These are phyloP conservation scores for Scleroderma bovista DNA, from an alignment of 768 basidiomycete species.

Conservation along the genomic window DNA sequence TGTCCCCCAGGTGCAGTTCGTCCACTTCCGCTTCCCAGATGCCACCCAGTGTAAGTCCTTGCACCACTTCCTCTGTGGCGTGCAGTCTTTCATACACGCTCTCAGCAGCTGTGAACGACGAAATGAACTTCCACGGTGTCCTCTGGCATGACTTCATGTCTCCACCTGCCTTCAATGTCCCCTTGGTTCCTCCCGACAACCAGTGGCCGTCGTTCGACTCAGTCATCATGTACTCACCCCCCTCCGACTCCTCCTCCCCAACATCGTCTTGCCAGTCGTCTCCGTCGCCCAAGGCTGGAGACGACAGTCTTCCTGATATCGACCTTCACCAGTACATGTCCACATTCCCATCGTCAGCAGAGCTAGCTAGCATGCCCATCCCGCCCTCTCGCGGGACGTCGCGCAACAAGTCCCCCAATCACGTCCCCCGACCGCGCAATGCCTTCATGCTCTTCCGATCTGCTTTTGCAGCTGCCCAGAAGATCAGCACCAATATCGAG, in stretches of 20 bases:
- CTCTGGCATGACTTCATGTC: slow-evolving; percentile 10
- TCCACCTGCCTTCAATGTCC: slow-evolving; percentile 3
- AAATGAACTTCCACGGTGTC: background rate
- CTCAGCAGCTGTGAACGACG: background rate
- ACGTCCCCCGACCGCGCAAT: slow-evolving; percentile 35
- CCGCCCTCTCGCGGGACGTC: slow-evolving; percentile 23
- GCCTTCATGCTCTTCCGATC: slow-evolving; percentile 58
- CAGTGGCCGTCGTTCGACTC: slow-evolving; percentile 24
- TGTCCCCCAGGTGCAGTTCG: slow-evolving; percentile 1
- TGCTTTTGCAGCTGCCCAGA: slow-evolving; percentile 49
- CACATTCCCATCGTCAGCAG: slow-evolving; percentile 12
- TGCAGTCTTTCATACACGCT: background rate
- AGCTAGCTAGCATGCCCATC: slow-evolving; percentile 24
- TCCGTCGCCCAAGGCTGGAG: slow-evolving; percentile 7
- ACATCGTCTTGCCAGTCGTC: slow-evolving; percentile 7
- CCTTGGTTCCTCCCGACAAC: slow-evolving; percentile 10
- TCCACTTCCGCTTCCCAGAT: slow-evolving; percentile 3
- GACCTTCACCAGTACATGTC: background rate
- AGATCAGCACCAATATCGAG: slow-evolving; percentile 44
- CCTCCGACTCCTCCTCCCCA: slow-evolving; percentile 4
- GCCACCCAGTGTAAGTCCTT: slow-evolving; percentile 4
- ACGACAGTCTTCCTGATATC: background rate
- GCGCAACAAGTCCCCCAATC: slow-evolving; percentile 35
- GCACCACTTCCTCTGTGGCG: background rate
- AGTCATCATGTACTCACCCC: slow-evolving; percentile 4